Evolutionary conservation across 495 filamentous ascomycete genomes (phyloP), one percentile per base, ranked within the genome.

Genomic region (Zalerion maritima): DNA sequence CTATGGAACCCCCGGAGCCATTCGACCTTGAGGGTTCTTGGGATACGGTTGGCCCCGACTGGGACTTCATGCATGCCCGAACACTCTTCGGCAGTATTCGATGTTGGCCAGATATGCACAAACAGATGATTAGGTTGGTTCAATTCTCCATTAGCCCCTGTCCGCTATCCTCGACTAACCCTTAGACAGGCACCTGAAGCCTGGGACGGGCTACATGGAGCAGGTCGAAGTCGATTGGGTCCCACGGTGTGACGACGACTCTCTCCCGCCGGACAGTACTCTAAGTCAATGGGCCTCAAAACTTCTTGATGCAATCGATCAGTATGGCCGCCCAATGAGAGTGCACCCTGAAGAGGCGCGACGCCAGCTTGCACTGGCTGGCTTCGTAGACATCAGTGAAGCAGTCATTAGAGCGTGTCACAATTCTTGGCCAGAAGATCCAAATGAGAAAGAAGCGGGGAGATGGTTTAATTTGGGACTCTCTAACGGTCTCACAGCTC

Each of bases 221-320:
- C 85, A 94, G 31, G 72, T 93, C n/a, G 87, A 96, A 46, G 80
- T 96, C 18, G 84, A 96, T 48, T 72, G 79, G 27, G 56, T 67
- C 14, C 82, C 81, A n/a, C 77, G 73, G 15, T 80, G 73, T 35
- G 80, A 87, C 32, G 77, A 84, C 41, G n/a, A 69, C 45, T 47
- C 49, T 5, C 34, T 73, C 43, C 51, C 69, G 22, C 35, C 43
- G 32, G 55, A 61, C 26, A 68, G 54, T 31, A 52, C 48, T 18
- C 56, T 72, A 30, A 52, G 40, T 36, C 53, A 67, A 37, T 94
- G 85, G 86, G 78, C 78, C 35, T 52, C 67, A 7, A 69, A 68
- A 36, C 41, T 94, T 14, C 56, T 72, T 26, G 63, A 75, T 30
- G 78, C 81, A n/a, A 89, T 82, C 20, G 60, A 68, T 21, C 54